Base-by-base conservation (phyloP, 164 flowering plant genomes). In the Echeveria elegans region DNA sequence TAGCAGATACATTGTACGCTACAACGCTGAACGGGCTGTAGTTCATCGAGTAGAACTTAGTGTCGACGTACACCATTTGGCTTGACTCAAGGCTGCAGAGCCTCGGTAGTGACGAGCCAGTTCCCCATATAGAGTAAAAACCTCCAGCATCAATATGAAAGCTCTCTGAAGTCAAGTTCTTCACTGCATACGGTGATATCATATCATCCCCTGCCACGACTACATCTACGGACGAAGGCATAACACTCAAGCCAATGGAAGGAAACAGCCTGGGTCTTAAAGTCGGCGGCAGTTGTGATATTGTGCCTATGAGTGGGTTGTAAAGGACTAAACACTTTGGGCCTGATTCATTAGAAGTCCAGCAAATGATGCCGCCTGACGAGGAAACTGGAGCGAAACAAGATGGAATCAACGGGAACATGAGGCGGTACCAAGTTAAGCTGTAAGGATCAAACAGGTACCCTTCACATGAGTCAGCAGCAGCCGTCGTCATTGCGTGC, bases 71-170 rank as follows among this genome's bases (percentile, higher is more conserved):
- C 1, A 86, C 81, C 95, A 88, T 86, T 14, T 77, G 68, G 3
- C 91, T 86, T 0, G 97, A 85, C 70, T 90, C 97, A 14, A 90
- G 79, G 69, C 89, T 89, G 68, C 95, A 89, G 5, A 88, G 89
- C 66, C 94, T 69, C 0, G 98, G 98, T 6, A 93, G 82, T 0
- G 85, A 59, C 24, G 87, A 71, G 6, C 75, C 79, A 6, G 86
- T 87, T 14, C 81, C 91, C 97, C 97, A 88, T 0, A 85, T 15
- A 5, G 95, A 88, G 62, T 74, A 88, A 69, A 81, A 86, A 48
- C 96, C 97, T 0, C 79, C 77, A 4, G 73, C 76, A 63, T 90
- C 94, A 1, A 85, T 71, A 68, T 83, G 91, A 63, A 87, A 90
- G 77, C 78, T 82, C 70, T 93, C 98, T 0, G 90, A 59, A 1